A percentile compares a stretch with the other conserved stretches of the same genome.
Conservation (phyloP, 345 rosid species). For the Xanthoceras sorbifolium region DNA sequence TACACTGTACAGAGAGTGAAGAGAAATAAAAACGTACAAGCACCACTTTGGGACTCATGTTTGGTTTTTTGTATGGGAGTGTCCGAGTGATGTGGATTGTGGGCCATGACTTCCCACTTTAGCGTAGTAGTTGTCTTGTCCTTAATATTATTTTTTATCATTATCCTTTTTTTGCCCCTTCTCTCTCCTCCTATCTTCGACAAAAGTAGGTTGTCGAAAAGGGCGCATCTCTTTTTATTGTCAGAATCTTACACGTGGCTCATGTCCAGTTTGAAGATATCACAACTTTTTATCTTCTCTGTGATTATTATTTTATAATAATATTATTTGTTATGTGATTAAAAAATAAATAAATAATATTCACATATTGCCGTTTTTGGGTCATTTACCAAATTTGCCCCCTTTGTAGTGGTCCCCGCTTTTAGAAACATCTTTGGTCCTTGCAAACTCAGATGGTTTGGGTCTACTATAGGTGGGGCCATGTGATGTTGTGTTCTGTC, state of each 20-base stretch:
- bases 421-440: not conserved
- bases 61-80: not conserved
- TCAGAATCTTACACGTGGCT: constrained; percentile 16
- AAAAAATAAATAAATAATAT: too few relatives aligned
- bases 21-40: constrained; percentile 12
- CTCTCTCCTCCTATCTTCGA: not conserved
- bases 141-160: not conserved
- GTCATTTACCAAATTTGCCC: not conserved
- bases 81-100: not conserved
- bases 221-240: constrained; percentile 19
- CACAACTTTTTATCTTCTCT: constrained; percentile 2
- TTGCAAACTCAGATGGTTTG: not conserved
- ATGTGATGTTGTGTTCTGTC: not conserved
- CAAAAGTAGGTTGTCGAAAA: constrained; percentile 23
- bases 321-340: too few relatives aligned
- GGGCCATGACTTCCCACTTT: not conserved
- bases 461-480: not conserved
- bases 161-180: not conserved
- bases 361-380: not conserved
- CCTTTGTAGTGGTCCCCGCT: not conserved
- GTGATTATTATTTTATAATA: too few relatives aligned
- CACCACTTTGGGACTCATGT: not conserved
- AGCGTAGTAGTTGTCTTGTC: not conserved
- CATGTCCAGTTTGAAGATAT: constrained; percentile 12
- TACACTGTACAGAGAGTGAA: not conserved